Base-by-base conservation (phyloP, 2,329 filamentous ascomycete species). In the Diaporthe eres region DNA sequence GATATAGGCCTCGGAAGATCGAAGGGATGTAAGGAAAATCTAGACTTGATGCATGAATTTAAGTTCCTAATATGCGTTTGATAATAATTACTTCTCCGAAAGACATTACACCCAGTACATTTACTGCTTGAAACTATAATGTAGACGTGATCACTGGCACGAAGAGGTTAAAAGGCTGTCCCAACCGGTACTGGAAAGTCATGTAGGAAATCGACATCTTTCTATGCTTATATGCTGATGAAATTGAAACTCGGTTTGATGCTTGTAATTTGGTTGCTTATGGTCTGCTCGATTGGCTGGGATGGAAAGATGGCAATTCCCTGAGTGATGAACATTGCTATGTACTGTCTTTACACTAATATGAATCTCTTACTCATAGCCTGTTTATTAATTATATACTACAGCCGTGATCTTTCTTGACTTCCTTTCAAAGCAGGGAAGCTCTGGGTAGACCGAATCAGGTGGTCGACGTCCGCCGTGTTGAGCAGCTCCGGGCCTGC, bases 401-500 rank as follows among this genome's bases (percentile, higher is more conserved):
- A 70, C n/a, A 70, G 15, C 5, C 49, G 65, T 15, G 65, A 34
- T 42, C 17, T 70, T 4, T 28, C 13, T 55, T 42, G n/a, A 4
- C n/a, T 2, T 17, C 17, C 17, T 22, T 28, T 28, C 49, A 70
- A 15, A 22, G 65, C 49, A 8, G 49, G 65, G n/a, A 70, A 70
- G 0, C 17, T 34, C 2, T 22, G 47, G 17, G 65, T 2, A 19
- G 28, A 25, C n/a, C 31, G 61, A 22, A 75, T n/a, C 2, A 75
- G 42, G 9, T 73, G 71, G 10, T 75, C 74, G 2, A 75, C 39
- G 3, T 73, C 70, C 3, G 71, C 57, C 7, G 71, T 75, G 34
- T 75, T 75, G 2, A 75, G 70, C 39, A 75, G 17, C 3, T 61
- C 74, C 15, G 74, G 71, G 22, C 47, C 47, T 39, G 71, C 74